phyloP scores from a whole-genome alignment of 2,329 filamentous ascomycete species.

The Colletotrichum eremochloae region DNA sequence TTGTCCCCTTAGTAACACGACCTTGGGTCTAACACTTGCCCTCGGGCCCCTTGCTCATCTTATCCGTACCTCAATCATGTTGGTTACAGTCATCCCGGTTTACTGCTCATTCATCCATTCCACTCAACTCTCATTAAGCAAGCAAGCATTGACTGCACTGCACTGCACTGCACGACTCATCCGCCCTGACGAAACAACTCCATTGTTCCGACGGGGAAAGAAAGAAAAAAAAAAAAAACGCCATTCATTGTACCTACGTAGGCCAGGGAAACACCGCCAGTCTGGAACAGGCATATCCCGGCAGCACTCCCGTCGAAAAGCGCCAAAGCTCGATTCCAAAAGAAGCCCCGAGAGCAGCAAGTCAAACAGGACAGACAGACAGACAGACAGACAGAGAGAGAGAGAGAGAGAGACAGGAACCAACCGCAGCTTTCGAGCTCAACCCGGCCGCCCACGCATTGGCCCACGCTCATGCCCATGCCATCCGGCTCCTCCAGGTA shows the following conservation, averaged over 20 bases:
- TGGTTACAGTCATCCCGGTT: neutral
- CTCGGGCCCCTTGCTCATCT: too few species aligned
- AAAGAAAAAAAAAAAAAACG: neutral
- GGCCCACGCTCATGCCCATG: conserved; percentile 5
- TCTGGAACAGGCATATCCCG: conserved; percentile 22
- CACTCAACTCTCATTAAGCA: neutral
- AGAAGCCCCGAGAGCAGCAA: conserved; percentile 29
- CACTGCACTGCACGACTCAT: conserved; percentile 14
- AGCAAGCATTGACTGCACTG: neutral
- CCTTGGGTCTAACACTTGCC: neutral
- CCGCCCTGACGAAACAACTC: conserved; percentile 16
- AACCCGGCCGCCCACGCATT: conserved; percentile 2
- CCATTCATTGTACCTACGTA: neutral
- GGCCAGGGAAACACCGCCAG: conserved; percentile 16
- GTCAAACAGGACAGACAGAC: neutral
- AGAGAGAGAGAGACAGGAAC: neutral
- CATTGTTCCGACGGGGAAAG: conserved; percentile 12
- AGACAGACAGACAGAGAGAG: too few species aligned
- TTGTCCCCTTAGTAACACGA: neutral
- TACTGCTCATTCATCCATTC: neutral
- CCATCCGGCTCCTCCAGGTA: neutral
- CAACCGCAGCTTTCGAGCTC: neutral
- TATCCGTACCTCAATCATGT: too few species aligned
- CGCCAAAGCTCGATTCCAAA: conserved; percentile 5
- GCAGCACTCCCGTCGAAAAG: conserved; percentile 23